Percentiles rank a stretch among this genome's conserved stretches.
Conservation (phyloP, 1,284 basidiomycete species). For the Filobasidium uniguttulatum region DNA sequence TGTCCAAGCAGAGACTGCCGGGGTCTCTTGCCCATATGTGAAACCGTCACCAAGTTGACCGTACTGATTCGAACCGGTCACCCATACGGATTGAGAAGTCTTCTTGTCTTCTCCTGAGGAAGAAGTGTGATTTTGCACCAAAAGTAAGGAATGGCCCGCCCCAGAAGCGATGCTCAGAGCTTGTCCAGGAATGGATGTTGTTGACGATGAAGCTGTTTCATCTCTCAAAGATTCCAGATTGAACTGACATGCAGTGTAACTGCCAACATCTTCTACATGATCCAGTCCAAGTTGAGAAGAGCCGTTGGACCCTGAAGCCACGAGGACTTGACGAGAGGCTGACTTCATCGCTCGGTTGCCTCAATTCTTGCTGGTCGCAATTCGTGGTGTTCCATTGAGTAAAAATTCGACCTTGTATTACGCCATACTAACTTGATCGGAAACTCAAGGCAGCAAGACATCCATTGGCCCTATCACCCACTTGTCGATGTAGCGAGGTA, state of each 20-base stretch:
- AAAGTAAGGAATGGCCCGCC: slow-evolving; percentile 10
- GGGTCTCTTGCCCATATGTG: background rate
- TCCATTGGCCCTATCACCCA: too few relatives aligned
- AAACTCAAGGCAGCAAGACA: too few relatives aligned
- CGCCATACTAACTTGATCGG: too few relatives aligned
- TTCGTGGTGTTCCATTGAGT: too few relatives aligned
- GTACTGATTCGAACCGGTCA: slow-evolving; percentile 4
- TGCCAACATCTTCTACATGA: slow-evolving; percentile 46
- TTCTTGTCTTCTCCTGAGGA: background rate
- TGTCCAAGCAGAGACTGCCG: slow-evolving; percentile 3
- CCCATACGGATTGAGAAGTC: slow-evolving; percentile 7
- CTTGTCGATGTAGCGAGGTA: too few relatives aligned
- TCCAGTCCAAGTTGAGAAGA: slow-evolving; percentile 56
- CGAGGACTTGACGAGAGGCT: too few relatives aligned
- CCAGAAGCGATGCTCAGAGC: slow-evolving; percentile 10
- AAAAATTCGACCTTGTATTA: too few relatives aligned
- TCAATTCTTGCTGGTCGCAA: too few relatives aligned
- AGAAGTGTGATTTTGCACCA: background rate
- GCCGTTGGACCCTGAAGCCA: slow-evolving; percentile 61
- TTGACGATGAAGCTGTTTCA: slow-evolving; percentile 11
- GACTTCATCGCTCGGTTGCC: too few relatives aligned
- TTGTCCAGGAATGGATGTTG: slow-evolving; percentile 11
- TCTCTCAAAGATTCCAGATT: slow-evolving; percentile 4
- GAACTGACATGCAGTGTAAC: slow-evolving; percentile 44
- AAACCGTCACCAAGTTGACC: slow-evolving; percentile 11